A percentile compares a stretch with the other conserved stretches of the same genome.
phyloP scores from a whole-genome alignment of 228 moss, liverwort and hornwort genomes.

The Sphagnum fallax region DNA sequence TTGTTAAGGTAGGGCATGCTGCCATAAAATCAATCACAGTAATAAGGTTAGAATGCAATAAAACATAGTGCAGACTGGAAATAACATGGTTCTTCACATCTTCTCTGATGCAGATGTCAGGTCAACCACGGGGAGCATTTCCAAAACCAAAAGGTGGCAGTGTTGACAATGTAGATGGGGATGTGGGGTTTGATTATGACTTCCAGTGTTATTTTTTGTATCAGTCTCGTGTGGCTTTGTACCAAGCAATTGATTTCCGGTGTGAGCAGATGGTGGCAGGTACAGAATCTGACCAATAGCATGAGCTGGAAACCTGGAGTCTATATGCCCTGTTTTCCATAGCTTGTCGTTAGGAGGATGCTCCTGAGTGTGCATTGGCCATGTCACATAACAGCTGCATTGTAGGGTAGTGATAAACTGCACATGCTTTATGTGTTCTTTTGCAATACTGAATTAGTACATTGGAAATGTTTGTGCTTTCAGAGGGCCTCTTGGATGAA shows the following conservation, averaged over 20 bases:
- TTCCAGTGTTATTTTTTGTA: constrained; percentile 39
- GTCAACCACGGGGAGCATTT: constrained; percentile 27
- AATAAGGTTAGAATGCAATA: not conserved
- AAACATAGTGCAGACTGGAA: not conserved
- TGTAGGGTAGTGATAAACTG: too few relatives aligned
- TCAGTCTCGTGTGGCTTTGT: constrained; percentile 24
- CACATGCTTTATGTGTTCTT: too few relatives aligned
- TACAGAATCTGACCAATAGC: not conserved
- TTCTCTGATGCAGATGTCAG: constrained; percentile 16
- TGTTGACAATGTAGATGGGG: not conserved
- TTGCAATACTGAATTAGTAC: too few relatives aligned
- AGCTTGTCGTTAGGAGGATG: too few relatives aligned
- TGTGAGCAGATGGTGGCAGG: constrained; percentile 50
- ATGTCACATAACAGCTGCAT: too few relatives aligned
- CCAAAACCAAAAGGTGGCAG: not conserved
- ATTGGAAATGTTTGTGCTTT: too few relatives aligned
- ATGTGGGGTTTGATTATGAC: constrained; percentile 24
- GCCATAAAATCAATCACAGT: not conserved
- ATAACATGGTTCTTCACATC: not conserved
- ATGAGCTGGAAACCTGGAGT: too few relatives aligned
- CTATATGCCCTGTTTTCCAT: too few relatives aligned
- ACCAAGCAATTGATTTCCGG: constrained; percentile 35
- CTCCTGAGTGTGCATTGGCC: too few relatives aligned
- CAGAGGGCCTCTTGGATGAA: constrained; percentile 35
- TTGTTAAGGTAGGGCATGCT: constrained; percentile 36